Evolutionary conservation across 331 rosid species (phyloP), one percentile per base, ranked within the genome.

Genomic region (Telfairia occidentalis): DNA sequence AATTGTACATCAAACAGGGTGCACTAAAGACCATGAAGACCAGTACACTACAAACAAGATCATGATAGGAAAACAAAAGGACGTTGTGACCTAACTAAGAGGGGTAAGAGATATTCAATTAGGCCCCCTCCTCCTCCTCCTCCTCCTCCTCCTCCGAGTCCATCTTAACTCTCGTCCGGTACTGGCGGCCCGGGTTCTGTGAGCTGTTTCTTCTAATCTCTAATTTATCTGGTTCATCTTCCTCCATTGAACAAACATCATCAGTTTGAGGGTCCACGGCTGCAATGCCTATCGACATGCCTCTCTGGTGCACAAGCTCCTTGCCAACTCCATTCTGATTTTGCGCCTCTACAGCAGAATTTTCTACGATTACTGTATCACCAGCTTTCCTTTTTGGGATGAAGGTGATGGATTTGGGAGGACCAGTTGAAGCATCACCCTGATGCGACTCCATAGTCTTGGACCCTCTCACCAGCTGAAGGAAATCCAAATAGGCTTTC

Each of bases 231-330:
- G 81, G 82, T 79, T 86, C 96, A 77, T 95, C 97, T 85, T 90
- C 99, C 55, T 95, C 99, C 97, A 95, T 95, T 54, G 92, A 95
- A 84, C 88, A 90, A 66, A 82, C 83, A 1, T 85, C 92, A 82
- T 77, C 82, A 34, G 80, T 84, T 75, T 83, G 91, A n/a, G 75
- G 28, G 2, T 82, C 90, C 15, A 37, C 89, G 1, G 71, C 88
- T 23, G 89, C 90, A 46, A 92, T 83, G 73, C 85, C 30, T 9
- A 83, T 79, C 11, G 87, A 74, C 74, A 78, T 70, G 54, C 80
- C 81, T 78, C 37, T 85, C 65, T 29, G 84, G 71, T 64, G 79
- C 55, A 60, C 16, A 3, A 50, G n/a, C 77, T 82, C 89, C 87
- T 82, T 83, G 26, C 77, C 69, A 30, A 49, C 77, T 45, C 77